phyloP scores from a whole-genome alignment of 2,329 filamentous ascomycete genomes.

The Exophiala mesophila region DNA sequence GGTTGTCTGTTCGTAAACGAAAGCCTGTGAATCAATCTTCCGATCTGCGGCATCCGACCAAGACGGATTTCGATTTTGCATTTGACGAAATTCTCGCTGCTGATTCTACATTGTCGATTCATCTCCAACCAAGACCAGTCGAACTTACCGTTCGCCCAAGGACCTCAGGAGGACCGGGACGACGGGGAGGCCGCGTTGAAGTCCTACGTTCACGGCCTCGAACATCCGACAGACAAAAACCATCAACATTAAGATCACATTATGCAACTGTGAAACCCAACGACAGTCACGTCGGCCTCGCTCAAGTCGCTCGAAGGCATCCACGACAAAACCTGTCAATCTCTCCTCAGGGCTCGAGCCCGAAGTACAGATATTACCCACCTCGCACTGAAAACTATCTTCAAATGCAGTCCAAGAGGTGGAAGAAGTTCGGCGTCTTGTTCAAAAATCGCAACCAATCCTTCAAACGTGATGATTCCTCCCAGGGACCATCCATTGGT shows the following conservation, averaged over 20 bases:
- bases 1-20: constrained; percentile 17
- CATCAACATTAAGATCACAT: constrained; percentile 5
- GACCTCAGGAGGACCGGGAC: constrained; percentile 14
- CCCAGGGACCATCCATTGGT: constrained; percentile 16
- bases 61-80: constrained; percentile 22
- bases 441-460: constrained; percentile 34
- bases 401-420: constrained; percentile 34
- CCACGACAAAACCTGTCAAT: constrained; percentile 15
- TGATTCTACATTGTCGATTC: constrained; percentile 2
- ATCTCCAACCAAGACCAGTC: constrained; percentile 6
- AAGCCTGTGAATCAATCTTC: constrained; percentile 14
- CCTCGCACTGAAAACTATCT: constrained; percentile 6
- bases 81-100: constrained; percentile 14
- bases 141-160: constrained; percentile 13
- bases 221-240: constrained; percentile 17
- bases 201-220: constrained; percentile 13
- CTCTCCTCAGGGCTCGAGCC: constrained; percentile 6
- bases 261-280: constrained; percentile 24
- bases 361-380: constrained; percentile 5
- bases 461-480: constrained; percentile 12
- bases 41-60: constrained; percentile 7
- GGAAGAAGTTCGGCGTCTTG: constrained; percentile 43
- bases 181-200: constrained; percentile 14
- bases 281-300: constrained; percentile 63
- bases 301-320: constrained; percentile 61